Conservation (phyloP, 2,329 filamentous ascomycete species). For the Ceratocystis alfenasii region DNA sequence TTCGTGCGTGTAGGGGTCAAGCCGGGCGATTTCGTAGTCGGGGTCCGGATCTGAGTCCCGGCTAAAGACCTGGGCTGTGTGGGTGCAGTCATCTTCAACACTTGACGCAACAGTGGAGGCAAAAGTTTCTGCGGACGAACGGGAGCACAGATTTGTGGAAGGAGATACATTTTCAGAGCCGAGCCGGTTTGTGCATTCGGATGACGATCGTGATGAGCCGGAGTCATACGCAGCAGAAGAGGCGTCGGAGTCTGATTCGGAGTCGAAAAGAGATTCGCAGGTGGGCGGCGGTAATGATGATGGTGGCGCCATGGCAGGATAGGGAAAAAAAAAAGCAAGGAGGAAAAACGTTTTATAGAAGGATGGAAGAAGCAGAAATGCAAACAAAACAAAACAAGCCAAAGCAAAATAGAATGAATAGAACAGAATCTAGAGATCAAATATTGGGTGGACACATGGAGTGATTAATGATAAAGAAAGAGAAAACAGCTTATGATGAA, state of each 20-base stretch:
- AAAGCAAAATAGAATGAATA: no score
- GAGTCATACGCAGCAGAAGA: constrained; percentile 22
- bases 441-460: background rate
- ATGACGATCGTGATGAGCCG: constrained; percentile 5
- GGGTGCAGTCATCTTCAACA: constrained; percentile 36
- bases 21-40: constrained; percentile 35
- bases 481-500: background rate
- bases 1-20: constrained; percentile 51
- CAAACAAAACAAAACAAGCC: no score
- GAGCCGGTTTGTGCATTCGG: background rate
- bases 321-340: background rate
- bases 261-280: background rate
- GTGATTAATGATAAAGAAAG: background rate
- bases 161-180: constrained; percentile 30
- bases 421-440: background rate
- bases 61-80: background rate
- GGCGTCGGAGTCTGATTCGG: constrained; percentile 26
- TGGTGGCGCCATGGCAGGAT: background rate
- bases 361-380: background rate
- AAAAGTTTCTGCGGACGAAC: constrained; percentile 65
- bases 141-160: constrained; percentile 35
- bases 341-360: background rate
- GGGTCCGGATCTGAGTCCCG: constrained; percentile 24
- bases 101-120: constrained; percentile 58
- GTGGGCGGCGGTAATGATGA: background rate